Evolutionary conservation across 345 rosid species (phyloP).

Genomic region (Salix arbutifolia): DNA sequence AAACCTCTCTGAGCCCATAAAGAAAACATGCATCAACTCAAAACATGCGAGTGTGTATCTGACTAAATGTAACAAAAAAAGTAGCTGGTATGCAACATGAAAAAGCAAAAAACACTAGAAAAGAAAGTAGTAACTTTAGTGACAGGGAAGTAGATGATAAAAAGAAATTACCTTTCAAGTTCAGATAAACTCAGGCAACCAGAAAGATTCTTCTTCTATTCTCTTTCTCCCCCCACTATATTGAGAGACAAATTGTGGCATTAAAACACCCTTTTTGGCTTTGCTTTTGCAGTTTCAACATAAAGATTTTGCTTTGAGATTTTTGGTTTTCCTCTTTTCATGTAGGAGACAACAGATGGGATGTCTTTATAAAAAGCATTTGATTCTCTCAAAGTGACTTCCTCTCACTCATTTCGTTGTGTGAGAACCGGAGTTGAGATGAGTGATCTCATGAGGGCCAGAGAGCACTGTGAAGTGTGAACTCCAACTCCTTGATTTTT

Average conservation of each 20-base stretch:
- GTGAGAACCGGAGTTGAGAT: not conserved
- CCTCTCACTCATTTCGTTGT: not conserved
- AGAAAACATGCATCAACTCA: not conserved
- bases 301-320: not conserved
- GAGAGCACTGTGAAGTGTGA: constrained; percentile 14
- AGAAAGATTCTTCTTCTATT: constrained; percentile 18
- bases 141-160: constrained; percentile 12
- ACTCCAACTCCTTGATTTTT: constrained; percentile 5
- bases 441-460: constrained; percentile 7
- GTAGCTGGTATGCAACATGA: constrained; percentile 7
- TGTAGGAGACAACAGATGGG: constrained; percentile 16
- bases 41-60: constrained; percentile 1
- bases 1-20: not conserved
- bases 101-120: constrained; percentile 5
- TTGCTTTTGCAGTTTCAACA: constrained; percentile 8
- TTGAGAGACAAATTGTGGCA: not conserved
- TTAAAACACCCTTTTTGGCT: constrained; percentile 11
- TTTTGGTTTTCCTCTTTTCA: not conserved
- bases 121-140: not conserved
- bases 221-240: not conserved
- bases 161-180: constrained; percentile 20
- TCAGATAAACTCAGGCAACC: not conserved
- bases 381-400: constrained; percentile 24
- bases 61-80: not conserved
- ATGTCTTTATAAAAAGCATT: constrained; percentile 32